Evolutionary conservation across 305 asterid genomes (phyloP).

Genomic region (Andrographis paniculata): DNA sequence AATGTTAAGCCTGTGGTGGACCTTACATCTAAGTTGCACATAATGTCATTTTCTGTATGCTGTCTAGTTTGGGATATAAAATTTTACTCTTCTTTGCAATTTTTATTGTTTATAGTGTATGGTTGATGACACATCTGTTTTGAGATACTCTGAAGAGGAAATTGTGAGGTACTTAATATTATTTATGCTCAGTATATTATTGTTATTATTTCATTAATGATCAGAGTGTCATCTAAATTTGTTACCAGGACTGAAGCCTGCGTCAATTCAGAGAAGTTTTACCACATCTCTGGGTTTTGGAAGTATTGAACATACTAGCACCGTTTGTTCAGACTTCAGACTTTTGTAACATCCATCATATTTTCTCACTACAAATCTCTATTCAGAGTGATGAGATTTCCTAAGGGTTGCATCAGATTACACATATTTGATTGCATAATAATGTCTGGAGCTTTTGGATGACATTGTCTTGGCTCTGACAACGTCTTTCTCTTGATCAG

Average conservation of each 20-base stretch:
- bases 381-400: no score
- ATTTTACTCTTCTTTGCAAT: slow-evolving; percentile 23
- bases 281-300: slow-evolving; percentile 27
- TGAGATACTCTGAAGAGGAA: slow-evolving; percentile 38
- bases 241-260: slow-evolving; percentile 40
- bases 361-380: no score
- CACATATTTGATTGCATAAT: no score
- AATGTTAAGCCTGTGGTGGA: slow-evolving; percentile 47
- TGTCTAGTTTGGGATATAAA: slow-evolving; percentile 18
- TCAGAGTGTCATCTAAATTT: slow-evolving; percentile 6
- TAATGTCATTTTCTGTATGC: slow-evolving; percentile 11
- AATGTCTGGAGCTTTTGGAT: no score
- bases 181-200: background rate
- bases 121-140: slow-evolving; percentile 33
- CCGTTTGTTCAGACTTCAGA: no score
- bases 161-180: slow-evolving; percentile 36
- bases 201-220: background rate
- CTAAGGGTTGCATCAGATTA: no score
- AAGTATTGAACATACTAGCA: no score
- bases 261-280: slow-evolving; percentile 25
- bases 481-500: no score
- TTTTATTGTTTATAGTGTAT: slow-evolving; percentile 36
- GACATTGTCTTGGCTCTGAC: no score
- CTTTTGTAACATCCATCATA: no score
- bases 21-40: slow-evolving; percentile 44